Base-by-base conservation (phyloP, 352 stramenopile species). In the Phytophthora pini region DNA sequence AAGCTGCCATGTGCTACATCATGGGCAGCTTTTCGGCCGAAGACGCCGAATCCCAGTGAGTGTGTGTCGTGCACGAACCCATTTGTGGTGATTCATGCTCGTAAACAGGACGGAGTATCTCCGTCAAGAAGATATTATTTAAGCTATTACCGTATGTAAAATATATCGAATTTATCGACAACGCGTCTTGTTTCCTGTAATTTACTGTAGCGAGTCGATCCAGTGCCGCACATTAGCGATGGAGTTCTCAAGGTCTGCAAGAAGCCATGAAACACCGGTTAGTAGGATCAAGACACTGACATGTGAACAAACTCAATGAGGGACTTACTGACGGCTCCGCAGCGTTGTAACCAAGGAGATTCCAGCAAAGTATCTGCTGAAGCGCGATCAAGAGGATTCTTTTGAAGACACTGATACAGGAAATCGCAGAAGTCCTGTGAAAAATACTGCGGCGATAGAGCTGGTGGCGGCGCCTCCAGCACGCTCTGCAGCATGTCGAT, bases 401-500 rank as follows among this genome's bases (percentile, higher is more conserved):
- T 88, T 60, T 82, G 79, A 15, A 94, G 61, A 73, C 86, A 94
- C 12, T 74, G 54, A 3, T 75, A 57, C 53, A 94, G 53, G 58
- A 94, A 94, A 31, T 79, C 73, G 62, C 84, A 89, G 59, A 93
- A 90, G 40, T 92, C 86, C 40, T 68, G 50, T 31, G 86, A 92
- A 59, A 93, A 94, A 17, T 84, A 86, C 12, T 82, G 70, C 22
- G 70, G 63, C 27, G 82, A 93, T 15, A 94, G 74, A 46, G 77
- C 80, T 41, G 86, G 84, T 17, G 86, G 79, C 5, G 84, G 82
- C 12, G 82, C 79, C 52, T 94, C 86, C 17, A 92, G 68, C 27
- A 94, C 79, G 22, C 68, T 89, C 65, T 94, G 86, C 61, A 94
- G 78, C 84, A 93, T 89, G 44, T 94, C 90, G 61, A 97, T 95